Evolutionary conservation across 805 yeast genomes (phyloP), one percentile per base, ranked within the genome.

Genomic region (Ogataea ramenticola): DNA sequence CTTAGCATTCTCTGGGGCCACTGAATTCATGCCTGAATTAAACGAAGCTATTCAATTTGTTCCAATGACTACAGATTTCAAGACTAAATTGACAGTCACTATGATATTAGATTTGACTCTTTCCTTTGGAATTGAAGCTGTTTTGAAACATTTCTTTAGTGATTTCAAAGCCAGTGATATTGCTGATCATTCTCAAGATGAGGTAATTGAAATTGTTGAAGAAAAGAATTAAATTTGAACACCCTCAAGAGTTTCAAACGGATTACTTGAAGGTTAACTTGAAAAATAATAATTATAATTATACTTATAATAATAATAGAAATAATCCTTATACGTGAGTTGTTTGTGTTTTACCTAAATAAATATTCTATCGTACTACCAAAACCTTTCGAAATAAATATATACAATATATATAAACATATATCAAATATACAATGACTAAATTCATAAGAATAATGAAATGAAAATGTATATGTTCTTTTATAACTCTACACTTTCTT

Each of bases 11-110:
- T 75, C 91, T 11, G 96, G 98, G 15, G 82, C 97, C 5, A 89
- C 98, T 21, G 99, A 93, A 65, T 84, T 91, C 58, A 62, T 90
- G 57, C 98, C 98, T 30, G 99, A 93, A 69, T 66, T 93, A 58
- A 93, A 93, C 62, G 91, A 86, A 61, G 87, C 87, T 15, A 80
- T 93, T 82, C 80, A 83, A 61, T 86, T 93, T 64, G 99, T 93
- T 40, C 87, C 87, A 53, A 89, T 93, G 96, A 65, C 71, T 31
- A 59, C 65, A 22, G 58, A 64, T 16, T 93, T 93, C 79, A 90
- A 89, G 67, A 52, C 74, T 50, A 84, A 86, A 64, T 74, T 93
- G 58, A 86, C 96, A 2, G 55, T 68, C 1, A 73, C 88, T 34
- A 79, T 93, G 69, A 49, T 86, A 35, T 61, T 83, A 32, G 99